These are phyloP conservation scores for Wickerhamomyces kurtzmanii DNA, from an alignment of 805 yeast species.

Conservation along the genomic window DNA sequence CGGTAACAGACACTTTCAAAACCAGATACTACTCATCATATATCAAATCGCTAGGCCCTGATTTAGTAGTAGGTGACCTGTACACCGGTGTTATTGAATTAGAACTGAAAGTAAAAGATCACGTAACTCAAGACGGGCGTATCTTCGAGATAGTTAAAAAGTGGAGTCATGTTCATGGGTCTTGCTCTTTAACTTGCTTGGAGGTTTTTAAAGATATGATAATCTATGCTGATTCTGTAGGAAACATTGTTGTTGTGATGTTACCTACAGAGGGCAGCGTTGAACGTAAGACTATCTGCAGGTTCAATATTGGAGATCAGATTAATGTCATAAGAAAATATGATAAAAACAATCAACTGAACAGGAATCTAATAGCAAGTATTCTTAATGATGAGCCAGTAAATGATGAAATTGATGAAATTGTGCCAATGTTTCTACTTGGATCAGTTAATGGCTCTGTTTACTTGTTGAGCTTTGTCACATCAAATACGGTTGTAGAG, in stretches of 20 bases:
- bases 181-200: slow-evolving; percentile 8
- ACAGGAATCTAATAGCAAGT: background rate
- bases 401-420: background rate
- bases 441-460: slow-evolving; percentile 17
- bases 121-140: slow-evolving; percentile 4
- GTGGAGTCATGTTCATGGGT: slow-evolving; percentile 3
- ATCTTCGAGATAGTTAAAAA: slow-evolving; percentile 2
- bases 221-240: slow-evolving; percentile 7
- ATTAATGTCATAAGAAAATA: slow-evolving; percentile 13
- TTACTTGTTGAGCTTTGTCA: slow-evolving; percentile 9
- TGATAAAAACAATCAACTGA: background rate
- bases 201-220: slow-evolving; percentile 6
- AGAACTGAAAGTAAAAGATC: slow-evolving; percentile 5
- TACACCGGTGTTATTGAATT: slow-evolving; percentile 6
- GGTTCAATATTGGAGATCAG: slow-evolving; percentile 13
- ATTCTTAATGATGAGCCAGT: background rate
- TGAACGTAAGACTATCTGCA: slow-evolving; percentile 2
- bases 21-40: slow-evolving; percentile 6
- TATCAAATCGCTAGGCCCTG: slow-evolving; percentile 11
- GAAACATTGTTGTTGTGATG: background rate
- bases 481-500: background rate
- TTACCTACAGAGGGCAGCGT: slow-evolving; percentile 1
- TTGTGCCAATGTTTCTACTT: slow-evolving; percentile 11
- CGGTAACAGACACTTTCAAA: slow-evolving; percentile 12
- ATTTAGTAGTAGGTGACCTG: slow-evolving; percentile 12